These are phyloP conservation scores for Aquanectria penicillioides DNA, from an alignment of 2,329 filamentous ascomycete species.

Conservation along the genomic window DNA sequence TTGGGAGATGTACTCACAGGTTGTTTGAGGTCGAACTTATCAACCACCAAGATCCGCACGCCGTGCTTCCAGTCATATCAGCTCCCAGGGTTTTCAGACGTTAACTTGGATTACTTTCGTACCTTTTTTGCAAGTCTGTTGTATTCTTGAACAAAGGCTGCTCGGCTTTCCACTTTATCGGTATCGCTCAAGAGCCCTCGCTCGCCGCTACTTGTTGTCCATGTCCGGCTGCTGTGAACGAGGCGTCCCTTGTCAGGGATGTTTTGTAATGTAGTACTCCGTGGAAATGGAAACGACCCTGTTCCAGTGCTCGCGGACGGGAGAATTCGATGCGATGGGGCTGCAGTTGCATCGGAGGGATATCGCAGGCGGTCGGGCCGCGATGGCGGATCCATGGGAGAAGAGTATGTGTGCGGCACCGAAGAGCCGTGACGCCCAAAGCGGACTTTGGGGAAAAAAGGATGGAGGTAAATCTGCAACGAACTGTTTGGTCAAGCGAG, in stretches of 20 bases:
- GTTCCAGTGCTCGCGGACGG: constrained; percentile 43
- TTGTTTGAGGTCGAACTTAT: constrained; percentile 46
- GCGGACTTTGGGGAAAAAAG: constrained; percentile 3
- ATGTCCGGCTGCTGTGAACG: constrained; percentile 61
- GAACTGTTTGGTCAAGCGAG: not conserved
- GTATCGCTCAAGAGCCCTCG: constrained; percentile 57
- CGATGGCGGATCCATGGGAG: constrained; percentile 31
- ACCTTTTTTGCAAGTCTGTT: constrained; percentile 70
- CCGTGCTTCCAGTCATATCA: constrained; percentile 57
- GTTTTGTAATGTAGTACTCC: constrained; percentile 39
- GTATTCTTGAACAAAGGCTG: constrained; percentile 65
- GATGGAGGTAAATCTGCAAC: constrained; percentile 23
- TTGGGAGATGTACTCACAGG: constrained; percentile 44
- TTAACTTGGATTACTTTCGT: not conserved
- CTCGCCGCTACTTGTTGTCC: constrained; percentile 66
- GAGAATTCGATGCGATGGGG: constrained; percentile 27
- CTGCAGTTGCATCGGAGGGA: constrained; percentile 24
- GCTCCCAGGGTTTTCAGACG: not conserved
- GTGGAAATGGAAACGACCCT: constrained; percentile 38
- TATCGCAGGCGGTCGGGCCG: constrained; percentile 24
- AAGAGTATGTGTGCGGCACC: not conserved
- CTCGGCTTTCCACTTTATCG: constrained; percentile 60
- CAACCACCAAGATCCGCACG: constrained; percentile 53
- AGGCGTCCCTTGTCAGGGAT: constrained; percentile 31
- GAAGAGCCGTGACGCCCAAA: not conserved